A percentile compares a stretch with the other conserved stretches of the same genome.
phyloP scores from a whole-genome alignment of 805 yeast genomes.

The Kluyveromyces wickerhamii region DNA sequence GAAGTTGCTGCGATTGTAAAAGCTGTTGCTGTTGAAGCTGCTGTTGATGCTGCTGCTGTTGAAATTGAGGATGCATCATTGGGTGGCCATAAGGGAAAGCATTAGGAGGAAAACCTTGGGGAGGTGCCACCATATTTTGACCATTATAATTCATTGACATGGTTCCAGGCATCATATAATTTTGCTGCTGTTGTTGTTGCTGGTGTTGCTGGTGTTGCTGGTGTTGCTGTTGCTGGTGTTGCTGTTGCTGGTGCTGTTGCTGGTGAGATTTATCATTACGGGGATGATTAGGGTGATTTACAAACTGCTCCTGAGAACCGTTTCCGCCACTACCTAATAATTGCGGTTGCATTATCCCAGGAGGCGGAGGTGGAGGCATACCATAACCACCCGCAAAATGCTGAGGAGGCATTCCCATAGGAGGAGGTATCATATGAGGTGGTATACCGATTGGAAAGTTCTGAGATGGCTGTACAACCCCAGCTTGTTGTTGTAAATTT shows the following conservation, averaged over 20 bases:
- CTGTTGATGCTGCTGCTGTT: conserved; percentile 1
- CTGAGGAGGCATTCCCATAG: conserved; percentile 13
- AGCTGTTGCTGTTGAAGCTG: neutral
- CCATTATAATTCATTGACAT: conserved; percentile 4
- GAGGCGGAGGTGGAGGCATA: conserved; percentile 27
- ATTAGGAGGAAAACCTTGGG: conserved; percentile 2
- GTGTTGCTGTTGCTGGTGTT: neutral
- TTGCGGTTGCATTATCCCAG: conserved; percentile 12
- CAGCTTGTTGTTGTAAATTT: conserved; percentile 8
- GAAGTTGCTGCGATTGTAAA: too few species aligned
- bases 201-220: neutral
- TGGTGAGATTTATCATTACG: neutral
- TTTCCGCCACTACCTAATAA: neutral
- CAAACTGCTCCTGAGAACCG: conserved; percentile 1
- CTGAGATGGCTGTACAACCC: conserved; percentile 7
- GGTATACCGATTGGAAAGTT: conserved; percentile 19
- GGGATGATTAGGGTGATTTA: neutral
- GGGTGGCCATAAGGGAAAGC: conserved; percentile 5
- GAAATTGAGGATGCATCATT: conserved; percentile 1
- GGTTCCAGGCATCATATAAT: conserved; percentile 3
- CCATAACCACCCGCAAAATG: conserved; percentile 10
- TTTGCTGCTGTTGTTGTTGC: neutral
- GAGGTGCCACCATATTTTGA: conserved; percentile 1
- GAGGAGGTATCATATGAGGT: conserved; percentile 16
- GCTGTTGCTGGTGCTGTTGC: neutral